Conservation (phyloP, 352 stramenopile species). For the Nothophytophthora sp. region DNA sequence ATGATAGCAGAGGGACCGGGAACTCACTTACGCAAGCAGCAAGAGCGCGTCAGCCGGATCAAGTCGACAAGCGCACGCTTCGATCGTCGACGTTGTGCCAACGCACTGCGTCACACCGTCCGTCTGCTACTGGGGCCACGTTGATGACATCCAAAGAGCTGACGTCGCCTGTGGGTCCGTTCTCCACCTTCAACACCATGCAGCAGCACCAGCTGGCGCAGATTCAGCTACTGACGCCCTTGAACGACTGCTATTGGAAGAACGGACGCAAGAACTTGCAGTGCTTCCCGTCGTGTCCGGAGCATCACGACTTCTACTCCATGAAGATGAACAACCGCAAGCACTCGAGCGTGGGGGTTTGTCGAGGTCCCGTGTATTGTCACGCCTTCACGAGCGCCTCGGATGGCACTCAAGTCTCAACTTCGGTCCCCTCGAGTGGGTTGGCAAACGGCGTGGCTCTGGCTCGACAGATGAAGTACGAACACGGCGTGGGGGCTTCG, state of each 20-base stretch:
- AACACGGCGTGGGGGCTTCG: conserved; percentile 36
- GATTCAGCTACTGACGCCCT: conserved; percentile 52
- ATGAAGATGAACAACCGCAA: conserved; percentile 92
- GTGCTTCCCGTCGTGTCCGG: conserved; percentile 85
- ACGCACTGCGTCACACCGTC: background rate
- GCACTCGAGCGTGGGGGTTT: conserved; percentile 83
- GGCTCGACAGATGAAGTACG: conserved; percentile 67
- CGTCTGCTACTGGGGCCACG: background rate
- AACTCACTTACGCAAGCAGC: no score
- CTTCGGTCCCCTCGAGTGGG: no score
- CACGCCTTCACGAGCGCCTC: conserved; percentile 56
- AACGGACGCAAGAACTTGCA: conserved; percentile 91
- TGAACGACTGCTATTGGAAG: conserved; percentile 88
- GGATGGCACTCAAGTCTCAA: conserved; percentile 17
- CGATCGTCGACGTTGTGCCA: conserved; percentile 18
- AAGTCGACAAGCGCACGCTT: conserved; percentile 19
- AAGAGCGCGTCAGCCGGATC: no score
- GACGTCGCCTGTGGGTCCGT: conserved; percentile 1
- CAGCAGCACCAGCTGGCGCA: conserved; percentile 14
- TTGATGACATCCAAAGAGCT: conserved; percentile 5
- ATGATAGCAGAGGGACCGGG: background rate
- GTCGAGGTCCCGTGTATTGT: conserved; percentile 78
- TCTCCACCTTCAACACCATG: conserved; percentile 5
- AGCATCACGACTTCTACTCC: conserved; percentile 89
- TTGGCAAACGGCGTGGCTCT: no score